Evolutionary conservation across 805 yeast species (phyloP), one percentile per base, ranked within the genome.

Genomic region (Cyberlindnera veronae): DNA sequence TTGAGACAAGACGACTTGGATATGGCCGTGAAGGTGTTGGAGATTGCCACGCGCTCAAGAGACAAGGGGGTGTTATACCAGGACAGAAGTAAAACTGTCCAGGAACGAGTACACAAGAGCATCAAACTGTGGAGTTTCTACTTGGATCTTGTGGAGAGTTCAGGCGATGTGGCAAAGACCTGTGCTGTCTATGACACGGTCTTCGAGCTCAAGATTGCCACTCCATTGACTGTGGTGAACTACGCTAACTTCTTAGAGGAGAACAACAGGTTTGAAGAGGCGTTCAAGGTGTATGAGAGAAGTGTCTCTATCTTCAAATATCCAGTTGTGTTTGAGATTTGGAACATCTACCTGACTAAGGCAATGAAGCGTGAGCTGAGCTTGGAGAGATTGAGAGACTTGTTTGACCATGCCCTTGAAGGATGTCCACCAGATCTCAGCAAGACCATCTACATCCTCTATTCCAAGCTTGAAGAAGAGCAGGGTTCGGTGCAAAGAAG

Each of bases 81-180:
- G 27, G 80, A 79, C 52, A 54, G 60, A 15, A 49, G 63, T 0
- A 40, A 69, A 3, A 65, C 81, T 12, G 76, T 84, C 0, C 89
- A 82, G 46, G 60, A 72, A 20, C 60, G 86, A 22, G 50, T 83
- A 9, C 80, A 75, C 57, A 79, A 77, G 49, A 77, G 85, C 5
- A 61, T 67, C 30, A 74, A 74, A 37, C 61, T 89, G 6, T 90
- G 96, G 96, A 63, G 76, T 4, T 74, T 76, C 47, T 86, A 84
- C 53, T 57, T 87, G 20, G 95, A 86, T 51, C 55, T 86, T 21
- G 68, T 81, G 14, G 90, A 84, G 58, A 69, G 80, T 12, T 58
- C 68, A 23, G 69, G 73, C 5, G 76, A 72, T 34, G 52, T 68
- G 10, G 64, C 64, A 0, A 49, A 61, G 12, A 55, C 67, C 0